Conservation (phyloP, 106 monocot genomes). For the Dendrobium huoshanense region DNA sequence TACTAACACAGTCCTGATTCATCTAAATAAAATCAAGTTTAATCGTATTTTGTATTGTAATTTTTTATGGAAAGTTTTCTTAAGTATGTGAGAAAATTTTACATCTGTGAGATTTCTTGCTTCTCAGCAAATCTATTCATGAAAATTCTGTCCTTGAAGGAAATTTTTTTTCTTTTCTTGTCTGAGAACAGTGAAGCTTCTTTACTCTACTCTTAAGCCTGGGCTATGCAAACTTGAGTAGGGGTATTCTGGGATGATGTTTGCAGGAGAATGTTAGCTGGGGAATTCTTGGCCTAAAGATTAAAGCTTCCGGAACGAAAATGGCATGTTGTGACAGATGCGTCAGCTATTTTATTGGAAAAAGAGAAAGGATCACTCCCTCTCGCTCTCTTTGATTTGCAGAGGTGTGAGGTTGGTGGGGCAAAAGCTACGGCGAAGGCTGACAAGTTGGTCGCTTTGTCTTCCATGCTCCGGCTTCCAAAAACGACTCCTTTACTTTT, state of each 20-base stretch:
- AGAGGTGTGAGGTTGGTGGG: conserved; percentile 10
- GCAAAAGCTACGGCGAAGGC: conserved; percentile 2
- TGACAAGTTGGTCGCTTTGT: conserved; percentile 11
- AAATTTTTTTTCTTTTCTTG: too few relatives aligned
- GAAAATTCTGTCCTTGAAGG: too few relatives aligned
- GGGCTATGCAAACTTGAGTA: not conserved
- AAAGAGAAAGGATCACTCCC: conserved; percentile 50
- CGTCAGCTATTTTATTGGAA: conserved; percentile 34
- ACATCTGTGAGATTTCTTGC: too few relatives aligned
- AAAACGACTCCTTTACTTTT: conserved; percentile 3
- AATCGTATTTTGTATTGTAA: too few relatives aligned
- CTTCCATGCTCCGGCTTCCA: conserved; percentile 1
- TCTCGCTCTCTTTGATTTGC: conserved; percentile 7
- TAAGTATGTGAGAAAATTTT: too few relatives aligned
- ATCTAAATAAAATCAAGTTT: too few relatives aligned
- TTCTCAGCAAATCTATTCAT: too few relatives aligned
- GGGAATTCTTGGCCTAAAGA: not conserved
- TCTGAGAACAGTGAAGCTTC: too few relatives aligned
- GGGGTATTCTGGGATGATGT: not conserved
- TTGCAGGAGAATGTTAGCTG: not conserved
- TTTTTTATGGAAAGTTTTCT: too few relatives aligned
- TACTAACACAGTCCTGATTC: too few relatives aligned
- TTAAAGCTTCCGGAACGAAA: not conserved
- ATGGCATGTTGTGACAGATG: not conserved
- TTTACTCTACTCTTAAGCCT: too few relatives aligned